Evolutionary conservation across 2,329 filamentous ascomycete species (phyloP), one percentile per base, ranked within the genome.

Genomic region (Plectosphaerella cucumerina): DNA sequence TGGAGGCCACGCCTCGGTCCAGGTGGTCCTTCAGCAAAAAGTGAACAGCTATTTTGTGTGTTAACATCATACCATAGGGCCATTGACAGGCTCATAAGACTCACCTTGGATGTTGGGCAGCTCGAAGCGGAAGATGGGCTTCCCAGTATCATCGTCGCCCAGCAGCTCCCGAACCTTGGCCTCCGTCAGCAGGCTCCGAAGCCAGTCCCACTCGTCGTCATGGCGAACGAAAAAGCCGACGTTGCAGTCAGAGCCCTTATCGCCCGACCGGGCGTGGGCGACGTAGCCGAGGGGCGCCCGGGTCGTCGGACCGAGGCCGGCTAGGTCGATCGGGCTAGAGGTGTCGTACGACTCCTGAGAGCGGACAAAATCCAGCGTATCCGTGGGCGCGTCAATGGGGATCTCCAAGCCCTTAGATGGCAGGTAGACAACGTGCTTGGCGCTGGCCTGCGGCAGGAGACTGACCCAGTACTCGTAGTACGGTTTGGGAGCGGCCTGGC

Each of bases 111-210:
- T 51, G 46, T 47, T 47, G 6, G 73, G 67, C 21, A 78, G 61
- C 60, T 78, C 75, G 26, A 75, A 73, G 1, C 74, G 65, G 45
- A 76, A 74, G 37, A 78, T 66, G 20, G 63, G 60, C 48, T 67
- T 60, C 1, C 59, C 59, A 22, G 61, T 62, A 50, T 70, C 65
- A 58, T 72, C 69, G 23, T 69, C 63, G 1, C 65, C 70, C 33
- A 73, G 59, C 3, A 73, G 51, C 22, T 62, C 61, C 22, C 67
- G 62, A 42, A 79, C 54, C 15, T 64, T 70, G 1, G 62, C 60
- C 9, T 63, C 59, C 1, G 67, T 75, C 56, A 80, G 60, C 5
- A 75, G 43, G 2, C 62, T 63, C 34, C 71, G 65, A 14, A 77
- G 21, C 56, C 51, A 60, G 17, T 55, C 54, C 54, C 53, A 58